Evolutionary conservation across 176 grass and related monocot genomes (phyloP), one percentile per base, ranked within the genome.

Genomic region (Raddia distichophylla): DNA sequence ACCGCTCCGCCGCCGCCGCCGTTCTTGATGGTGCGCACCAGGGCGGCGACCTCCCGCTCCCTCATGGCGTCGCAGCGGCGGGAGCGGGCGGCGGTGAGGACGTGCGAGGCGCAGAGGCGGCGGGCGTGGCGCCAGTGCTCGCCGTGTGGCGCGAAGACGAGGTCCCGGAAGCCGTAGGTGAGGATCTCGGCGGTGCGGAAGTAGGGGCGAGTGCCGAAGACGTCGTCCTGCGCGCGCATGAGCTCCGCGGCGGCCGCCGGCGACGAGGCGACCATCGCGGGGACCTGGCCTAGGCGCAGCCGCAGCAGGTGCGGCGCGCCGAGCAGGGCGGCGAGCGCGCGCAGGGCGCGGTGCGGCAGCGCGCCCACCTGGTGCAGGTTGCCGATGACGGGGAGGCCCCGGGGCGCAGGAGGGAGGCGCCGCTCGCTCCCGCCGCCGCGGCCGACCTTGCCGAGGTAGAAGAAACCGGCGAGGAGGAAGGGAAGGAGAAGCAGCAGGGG

Each of bases 121-220:
- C 86, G 90, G 61, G 82, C 82, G 72, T 95, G 90, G 43, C 81
- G 75, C 90, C 93, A 95, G 80, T 93, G 91, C 78, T 92, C 63
- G 46, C 87, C 81, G 85, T 82, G 52, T 7, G 91, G 91, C 50
- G 84, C 80, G 67, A 93, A 93, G 14, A 88, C 90, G 45, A 92
- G 74, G 73, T 90, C 90, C 50, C 52, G 74, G 75, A 81, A 88
- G 5, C 90, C 87, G 67, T 90, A 89, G 56, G 70, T 69, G 51
- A 85, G 88, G 77, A 82, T 78, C 54, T 75, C 91, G 13, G 82
- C 89, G 7, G 87, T 82, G 34, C 86, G 85, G 59, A 92, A 90
- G 53, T 71, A 73, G 2, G 93, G 93, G 14, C 90, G 88, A 12
- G 85, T 93, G 56, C 80, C 90, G 78, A 96, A 89, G 63, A 33